Percentiles rank a stretch among this genome's conserved stretches.
phyloP scores from a whole-genome alignment of 2,329 filamentous ascomycete species.

The Cytospora chrysosperma region DNA sequence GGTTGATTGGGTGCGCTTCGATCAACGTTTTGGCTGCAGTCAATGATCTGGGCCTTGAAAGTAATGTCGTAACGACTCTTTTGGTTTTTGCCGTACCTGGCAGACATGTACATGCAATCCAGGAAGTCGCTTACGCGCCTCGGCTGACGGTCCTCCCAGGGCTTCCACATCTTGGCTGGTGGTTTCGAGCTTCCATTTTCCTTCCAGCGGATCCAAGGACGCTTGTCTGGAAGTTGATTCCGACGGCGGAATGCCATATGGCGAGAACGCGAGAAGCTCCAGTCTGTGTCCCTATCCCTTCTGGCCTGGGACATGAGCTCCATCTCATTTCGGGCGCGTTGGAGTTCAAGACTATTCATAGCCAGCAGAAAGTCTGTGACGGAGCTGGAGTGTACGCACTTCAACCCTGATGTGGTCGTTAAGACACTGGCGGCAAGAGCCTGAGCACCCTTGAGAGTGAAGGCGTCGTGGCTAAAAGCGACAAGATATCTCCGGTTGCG shows the following conservation, averaged over 20 bases:
- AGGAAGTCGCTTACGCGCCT: slow-evolving; percentile 65
- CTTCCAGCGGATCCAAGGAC: slow-evolving; percentile 15
- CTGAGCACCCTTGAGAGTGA: slow-evolving; percentile 28
- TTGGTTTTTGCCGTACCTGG: not conserved
- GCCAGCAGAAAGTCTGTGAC: slow-evolving; percentile 61
- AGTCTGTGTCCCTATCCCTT: slow-evolving; percentile 41
- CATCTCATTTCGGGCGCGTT: slow-evolving; percentile 49
- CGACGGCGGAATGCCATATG: slow-evolving; percentile 49
- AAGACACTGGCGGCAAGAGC: slow-evolving; percentile 42
- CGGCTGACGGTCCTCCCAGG: slow-evolving; percentile 50
- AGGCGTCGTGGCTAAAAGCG: slow-evolving; percentile 46
- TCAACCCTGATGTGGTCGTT: slow-evolving; percentile 43
- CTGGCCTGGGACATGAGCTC: slow-evolving; percentile 35
- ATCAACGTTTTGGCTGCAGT: slow-evolving; percentile 74
- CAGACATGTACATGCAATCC: slow-evolving; percentile 53
- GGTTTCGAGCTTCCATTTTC: slow-evolving; percentile 12
- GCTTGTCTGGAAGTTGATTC: slow-evolving; percentile 49
- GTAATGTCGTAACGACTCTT: slow-evolving; percentile 47
- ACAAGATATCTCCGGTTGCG: slow-evolving; percentile 60
- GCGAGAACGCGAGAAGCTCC: slow-evolving; percentile 57
- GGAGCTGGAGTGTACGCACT: slow-evolving; percentile 59
- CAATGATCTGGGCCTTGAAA: slow-evolving; percentile 49
- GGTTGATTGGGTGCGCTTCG: slow-evolving; percentile 42
- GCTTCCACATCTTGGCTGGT: slow-evolving; percentile 36
- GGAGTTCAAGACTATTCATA: slow-evolving; percentile 53